Evolutionary conservation across 139 green algal species (phyloP).

Genomic region (Haematococcus sp.): DNA sequence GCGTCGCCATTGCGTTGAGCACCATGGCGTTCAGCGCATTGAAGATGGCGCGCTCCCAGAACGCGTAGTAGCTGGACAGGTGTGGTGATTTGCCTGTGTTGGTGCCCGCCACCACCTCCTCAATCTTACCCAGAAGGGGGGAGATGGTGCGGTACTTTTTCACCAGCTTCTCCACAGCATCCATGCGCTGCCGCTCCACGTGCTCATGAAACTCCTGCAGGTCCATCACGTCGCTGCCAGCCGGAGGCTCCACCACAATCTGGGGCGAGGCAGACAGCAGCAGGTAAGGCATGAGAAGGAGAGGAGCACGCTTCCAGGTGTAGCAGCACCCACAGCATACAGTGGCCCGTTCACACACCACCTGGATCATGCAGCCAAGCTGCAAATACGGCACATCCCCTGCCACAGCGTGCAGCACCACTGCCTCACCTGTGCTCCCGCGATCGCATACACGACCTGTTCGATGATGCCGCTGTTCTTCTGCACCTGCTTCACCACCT

Average conservation of each 20-base stretch:
- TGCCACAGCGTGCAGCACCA: too few relatives aligned
- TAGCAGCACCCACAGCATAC: too few relatives aligned
- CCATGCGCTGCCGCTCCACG: conserved; percentile 65
- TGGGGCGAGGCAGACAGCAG: too few relatives aligned
- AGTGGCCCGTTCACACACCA: too few relatives aligned
- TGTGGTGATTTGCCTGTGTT: conserved; percentile 77
- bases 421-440: conserved; percentile 14
- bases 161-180: conserved; percentile 71
- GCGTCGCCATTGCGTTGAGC: conserved; percentile 56
- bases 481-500: conserved; percentile 71
- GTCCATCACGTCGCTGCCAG: conserved; percentile 50
- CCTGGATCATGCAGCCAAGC: too few relatives aligned
- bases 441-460: conserved; percentile 69
- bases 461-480: conserved; percentile 85
- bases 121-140: conserved; percentile 79
- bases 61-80: conserved; percentile 77
- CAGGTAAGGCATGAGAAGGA: too few relatives aligned
- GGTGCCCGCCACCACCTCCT: conserved; percentile 72
- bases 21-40: conserved; percentile 78
- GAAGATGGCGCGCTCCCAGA: conserved; percentile 88
- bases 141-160: conserved; percentile 79
- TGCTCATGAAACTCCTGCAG: conserved; percentile 79
- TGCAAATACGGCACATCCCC: too few relatives aligned
- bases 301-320: too few relatives aligned
- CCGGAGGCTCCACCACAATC: conserved; percentile 9